Base-by-base conservation (phyloP, 2,329 filamentous ascomycete species). In the Neonectria neomacrospora region DNA sequence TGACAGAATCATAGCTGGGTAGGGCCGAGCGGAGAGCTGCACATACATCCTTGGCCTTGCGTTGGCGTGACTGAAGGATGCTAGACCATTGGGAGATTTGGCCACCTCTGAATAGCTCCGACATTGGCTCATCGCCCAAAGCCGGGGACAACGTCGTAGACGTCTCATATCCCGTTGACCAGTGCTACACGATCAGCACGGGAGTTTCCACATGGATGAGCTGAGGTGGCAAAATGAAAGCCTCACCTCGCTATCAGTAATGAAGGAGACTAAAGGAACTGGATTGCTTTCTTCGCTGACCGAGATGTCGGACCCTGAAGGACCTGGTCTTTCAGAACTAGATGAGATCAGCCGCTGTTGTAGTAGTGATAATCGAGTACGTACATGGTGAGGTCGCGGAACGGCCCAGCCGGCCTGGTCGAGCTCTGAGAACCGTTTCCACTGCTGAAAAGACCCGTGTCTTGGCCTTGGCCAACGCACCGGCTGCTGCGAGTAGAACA, bases 401-500 rank as follows among this genome's bases (percentile, higher is more conserved):
- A 32, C 8, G 22, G 18, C 28, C 37, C 56, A 2, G 14, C 23
- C 10, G 22, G 14, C 7, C 16, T n/a, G 5, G 16, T 3, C n/a
- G 56, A 23, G 30, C 30, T 9, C 41, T 39, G 48, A 14, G 37
- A n/a, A n/a, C 3, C 18, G 3, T 4, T 18, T 11, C 41, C 48
- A 1, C 5, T 12, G 3, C 56, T 37, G 3, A 41, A 12, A 1
- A 34, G 20, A 30, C 50, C 50, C 4, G 44, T 26, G 18, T 55
- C 18, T 5, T 44, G 32, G 14, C 30, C 42, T 22, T 63, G 61
- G 5, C 54, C 51, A 12, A 63, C n/a, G 18, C 61, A 63, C 34
- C 16, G 23, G 6, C 23, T 44, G 2, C 52, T 50, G 2, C 61
- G 61, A 12, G 23, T 12, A 12, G 42, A 37, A 71, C 81, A 83